These are phyloP conservation scores for Cryptosporidium parvum DNA, from an alignment of 169 alveolate species.

Conservation along the genomic window DNA sequence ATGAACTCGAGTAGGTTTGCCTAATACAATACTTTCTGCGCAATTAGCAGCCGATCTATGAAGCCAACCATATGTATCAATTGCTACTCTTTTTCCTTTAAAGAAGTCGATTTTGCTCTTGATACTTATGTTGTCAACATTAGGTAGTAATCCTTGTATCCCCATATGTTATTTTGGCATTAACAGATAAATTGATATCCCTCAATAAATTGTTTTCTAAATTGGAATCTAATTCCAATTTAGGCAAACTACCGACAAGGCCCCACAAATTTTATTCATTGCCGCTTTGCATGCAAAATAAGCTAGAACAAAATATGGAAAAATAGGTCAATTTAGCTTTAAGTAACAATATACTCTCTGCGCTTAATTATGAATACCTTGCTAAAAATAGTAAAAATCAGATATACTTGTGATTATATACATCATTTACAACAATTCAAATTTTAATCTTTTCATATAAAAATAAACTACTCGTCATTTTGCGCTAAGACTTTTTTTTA, in stretches of 20 bases:
- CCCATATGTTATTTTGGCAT: constrained; percentile 35
- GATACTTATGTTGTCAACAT: constrained; percentile 24
- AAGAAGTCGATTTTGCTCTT: constrained; percentile 26
- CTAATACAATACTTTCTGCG: constrained; percentile 68
- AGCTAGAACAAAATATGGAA: background rate
- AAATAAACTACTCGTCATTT: background rate
- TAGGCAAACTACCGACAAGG: constrained; percentile 1
- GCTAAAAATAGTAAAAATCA: no score
- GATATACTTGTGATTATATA: no score
- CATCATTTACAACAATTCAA: background rate
- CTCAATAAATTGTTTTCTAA: background rate
- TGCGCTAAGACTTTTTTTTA: background rate
- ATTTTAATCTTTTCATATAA: background rate
- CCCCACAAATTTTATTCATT: constrained; percentile 12
- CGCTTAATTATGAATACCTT: no score
- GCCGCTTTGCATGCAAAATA: constrained; percentile 53
- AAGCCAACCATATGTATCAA: constrained; percentile 68
- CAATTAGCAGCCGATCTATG: constrained; percentile 74
- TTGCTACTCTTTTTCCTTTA: constrained; percentile 63
- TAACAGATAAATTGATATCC: background rate
- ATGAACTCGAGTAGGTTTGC: constrained; percentile 56
- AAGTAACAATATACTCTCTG: background rate
- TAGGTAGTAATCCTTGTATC: constrained; percentile 67
- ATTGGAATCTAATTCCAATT: background rate
- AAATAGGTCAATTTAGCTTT: no score